These are phyloP conservation scores for Mycena polygramma DNA, from an alignment of 768 basidiomycete species.

Conservation along the genomic window DNA sequence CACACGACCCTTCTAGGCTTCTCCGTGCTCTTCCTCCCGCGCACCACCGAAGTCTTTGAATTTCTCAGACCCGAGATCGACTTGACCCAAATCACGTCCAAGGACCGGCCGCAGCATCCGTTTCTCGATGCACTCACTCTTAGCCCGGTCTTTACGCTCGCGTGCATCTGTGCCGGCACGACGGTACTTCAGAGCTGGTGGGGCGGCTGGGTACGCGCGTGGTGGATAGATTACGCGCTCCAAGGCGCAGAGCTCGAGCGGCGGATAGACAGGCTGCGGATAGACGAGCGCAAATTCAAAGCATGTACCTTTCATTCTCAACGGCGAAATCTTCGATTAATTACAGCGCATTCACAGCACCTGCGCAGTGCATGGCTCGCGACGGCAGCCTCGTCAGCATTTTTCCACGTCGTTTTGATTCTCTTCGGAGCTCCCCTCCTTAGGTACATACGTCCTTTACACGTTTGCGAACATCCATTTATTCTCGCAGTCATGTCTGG, in stretches of 20 bases:
- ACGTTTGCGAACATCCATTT: conserved; percentile 21
- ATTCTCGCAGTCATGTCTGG: conserved; percentile 56
- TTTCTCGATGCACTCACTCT: conserved; percentile 77
- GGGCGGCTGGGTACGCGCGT: conserved; percentile 74
- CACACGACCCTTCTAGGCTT: conserved; percentile 77
- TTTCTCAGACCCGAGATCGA: conserved; percentile 49
- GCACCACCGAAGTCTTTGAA: conserved; percentile 60
- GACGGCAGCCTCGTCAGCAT: conserved; percentile 63
- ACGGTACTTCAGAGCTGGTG: conserved; percentile 76
- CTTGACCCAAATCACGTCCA: conserved; percentile 52
- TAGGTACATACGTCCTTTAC: conserved; percentile 59
- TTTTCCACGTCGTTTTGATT: conserved; percentile 64
- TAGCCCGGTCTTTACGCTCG: conserved; percentile 68
- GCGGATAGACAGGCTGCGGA: conserved; percentile 55
- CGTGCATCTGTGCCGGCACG: conserved; percentile 69
- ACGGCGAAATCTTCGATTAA: conserved; percentile 7
- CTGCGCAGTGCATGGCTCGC: conserved; percentile 63
- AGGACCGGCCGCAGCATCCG: conserved; percentile 77
- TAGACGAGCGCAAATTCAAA: conserved; percentile 52
- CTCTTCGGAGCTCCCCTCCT: conserved; percentile 83
- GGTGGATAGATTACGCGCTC: conserved; percentile 62
- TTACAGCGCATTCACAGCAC: conserved; percentile 53
- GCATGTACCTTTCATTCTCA: conserved; percentile 47
- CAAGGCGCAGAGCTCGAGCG: conserved; percentile 59
- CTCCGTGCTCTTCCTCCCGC: conserved; percentile 79